These are phyloP conservation scores for Vararia minispora DNA, from an alignment of 768 basidiomycete species.

Conservation along the genomic window DNA sequence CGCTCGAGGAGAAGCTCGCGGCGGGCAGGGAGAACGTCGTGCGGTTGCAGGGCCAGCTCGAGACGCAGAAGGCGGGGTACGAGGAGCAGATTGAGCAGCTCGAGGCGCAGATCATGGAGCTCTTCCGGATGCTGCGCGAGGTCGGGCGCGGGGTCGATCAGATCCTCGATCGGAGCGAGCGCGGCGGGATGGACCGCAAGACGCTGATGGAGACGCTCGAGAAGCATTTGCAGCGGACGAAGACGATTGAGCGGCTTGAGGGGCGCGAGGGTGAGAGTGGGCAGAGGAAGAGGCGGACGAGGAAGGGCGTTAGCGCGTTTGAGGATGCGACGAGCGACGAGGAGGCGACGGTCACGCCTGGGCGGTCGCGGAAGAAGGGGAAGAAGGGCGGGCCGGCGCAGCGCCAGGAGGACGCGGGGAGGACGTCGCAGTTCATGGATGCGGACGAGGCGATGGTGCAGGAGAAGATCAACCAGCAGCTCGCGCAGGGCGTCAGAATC, in stretches of 20 bases:
- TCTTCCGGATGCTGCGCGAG: constrained; percentile 90
- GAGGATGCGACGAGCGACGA: constrained; percentile 32
- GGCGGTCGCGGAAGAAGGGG: constrained; percentile 34
- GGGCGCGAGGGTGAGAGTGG: constrained; percentile 36
- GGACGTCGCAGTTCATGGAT: constrained; percentile 80
- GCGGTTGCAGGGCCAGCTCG: constrained; percentile 66
- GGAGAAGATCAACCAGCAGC: constrained; percentile 79
- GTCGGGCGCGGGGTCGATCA: constrained; percentile 66
- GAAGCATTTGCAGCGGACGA: constrained; percentile 70
- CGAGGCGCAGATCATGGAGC: constrained; percentile 85
- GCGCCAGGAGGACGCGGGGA: constrained; percentile 34
- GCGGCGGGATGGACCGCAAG: constrained; percentile 63
- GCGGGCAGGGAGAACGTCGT: constrained; percentile 72
- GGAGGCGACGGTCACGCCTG: constrained; percentile 46
- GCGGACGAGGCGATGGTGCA: constrained; percentile 76
- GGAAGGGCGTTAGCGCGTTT: constrained; percentile 22
- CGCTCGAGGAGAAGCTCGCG: constrained; percentile 66
- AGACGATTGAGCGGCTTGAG: constrained; percentile 80
- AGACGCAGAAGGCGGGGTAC: constrained; percentile 65
- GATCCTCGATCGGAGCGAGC: constrained; percentile 45
- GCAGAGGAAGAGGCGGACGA: constrained; percentile 15
- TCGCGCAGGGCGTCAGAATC: constrained; percentile 62
- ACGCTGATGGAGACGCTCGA: constrained; percentile 71
- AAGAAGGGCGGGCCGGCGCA: constrained; percentile 20
- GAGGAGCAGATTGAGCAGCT: constrained; percentile 83